Evolutionary conservation across 768 basidiomycete species (phyloP).

Genomic region (Pholiota microspora): DNA sequence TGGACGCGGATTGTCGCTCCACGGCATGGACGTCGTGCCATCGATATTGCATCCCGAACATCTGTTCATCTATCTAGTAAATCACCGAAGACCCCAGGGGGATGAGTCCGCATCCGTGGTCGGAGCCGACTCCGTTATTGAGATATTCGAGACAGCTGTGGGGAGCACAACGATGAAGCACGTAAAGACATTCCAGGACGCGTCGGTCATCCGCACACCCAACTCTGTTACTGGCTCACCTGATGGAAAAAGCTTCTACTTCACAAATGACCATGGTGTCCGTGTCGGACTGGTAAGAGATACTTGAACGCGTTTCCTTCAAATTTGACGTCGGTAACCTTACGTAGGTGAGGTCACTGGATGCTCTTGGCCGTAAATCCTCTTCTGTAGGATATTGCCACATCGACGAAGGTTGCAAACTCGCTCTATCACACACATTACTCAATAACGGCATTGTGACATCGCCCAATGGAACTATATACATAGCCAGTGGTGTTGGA

Average conservation of each 20-base stretch:
- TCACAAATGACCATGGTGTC: conserved; percentile 63
- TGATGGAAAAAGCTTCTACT: conserved; percentile 63
- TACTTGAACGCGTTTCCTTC: not conserved
- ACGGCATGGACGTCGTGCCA: conserved; percentile 69
- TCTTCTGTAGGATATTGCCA: conserved; percentile 69
- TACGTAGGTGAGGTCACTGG: conserved; percentile 5
- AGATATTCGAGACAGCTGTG: conserved; percentile 59
- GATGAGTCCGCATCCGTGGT: conserved; percentile 31
- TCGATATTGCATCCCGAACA: conserved; percentile 43
- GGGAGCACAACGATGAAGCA: conserved; percentile 46
- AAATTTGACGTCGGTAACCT: too few relatives aligned
- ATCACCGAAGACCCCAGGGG: conserved; percentile 57
- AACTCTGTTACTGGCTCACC: conserved; percentile 67
- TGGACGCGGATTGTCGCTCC: conserved; percentile 46
- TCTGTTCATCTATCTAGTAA: conserved; percentile 70
- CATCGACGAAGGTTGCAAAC: conserved; percentile 56
- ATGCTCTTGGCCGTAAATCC: conserved; percentile 27
- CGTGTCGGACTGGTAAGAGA: conserved; percentile 54
- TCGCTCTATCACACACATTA: conserved; percentile 45
- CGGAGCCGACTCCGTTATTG: conserved; percentile 73
- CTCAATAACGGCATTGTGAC: conserved; percentile 62
- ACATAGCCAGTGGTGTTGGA: conserved; percentile 44
- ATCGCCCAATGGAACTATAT: conserved; percentile 61
- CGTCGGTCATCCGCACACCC: conserved; percentile 54
- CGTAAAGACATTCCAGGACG: conserved; percentile 57